Conservation (phyloP, 441 rosid species). For the Croton laevigatus region DNA sequence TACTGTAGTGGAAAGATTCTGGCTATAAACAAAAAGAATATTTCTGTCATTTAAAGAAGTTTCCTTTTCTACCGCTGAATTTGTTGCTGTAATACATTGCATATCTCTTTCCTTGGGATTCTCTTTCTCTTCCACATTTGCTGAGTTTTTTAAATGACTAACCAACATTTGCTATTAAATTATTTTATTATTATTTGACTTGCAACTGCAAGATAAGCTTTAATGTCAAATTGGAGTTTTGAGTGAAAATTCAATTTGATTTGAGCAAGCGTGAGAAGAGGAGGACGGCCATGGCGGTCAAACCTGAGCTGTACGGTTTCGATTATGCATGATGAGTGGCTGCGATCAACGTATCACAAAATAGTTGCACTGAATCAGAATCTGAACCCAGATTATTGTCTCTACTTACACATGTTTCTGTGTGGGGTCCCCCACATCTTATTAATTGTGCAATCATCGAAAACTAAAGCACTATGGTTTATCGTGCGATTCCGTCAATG, state of each 20-base stretch:
- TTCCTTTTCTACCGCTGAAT: neutral
- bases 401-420: constrained; percentile 16
- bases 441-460: neutral
- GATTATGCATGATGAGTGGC: constrained; percentile 10
- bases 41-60: neutral
- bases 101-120: neutral
- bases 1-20: constrained; percentile 10
- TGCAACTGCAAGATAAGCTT: no score
- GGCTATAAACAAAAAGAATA: neutral
- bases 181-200: neutral
- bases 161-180: no score
- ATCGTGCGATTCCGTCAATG: no score
- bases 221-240: neutral
- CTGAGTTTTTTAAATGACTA: neutral
- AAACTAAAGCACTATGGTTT: no score
- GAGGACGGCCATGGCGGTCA: constrained; percentile 1
- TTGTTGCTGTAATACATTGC: no score
- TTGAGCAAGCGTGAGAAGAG: neutral
- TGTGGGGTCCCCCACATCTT: neutral
- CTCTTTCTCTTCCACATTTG: neutral
- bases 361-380: neutral
- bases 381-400: neutral
- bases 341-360: neutral
- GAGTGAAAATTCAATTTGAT: constrained; percentile 8
- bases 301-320: neutral